Conservation (phyloP, 2,329 filamentous ascomycete genomes). For the Curvularia eragrostidis region DNA sequence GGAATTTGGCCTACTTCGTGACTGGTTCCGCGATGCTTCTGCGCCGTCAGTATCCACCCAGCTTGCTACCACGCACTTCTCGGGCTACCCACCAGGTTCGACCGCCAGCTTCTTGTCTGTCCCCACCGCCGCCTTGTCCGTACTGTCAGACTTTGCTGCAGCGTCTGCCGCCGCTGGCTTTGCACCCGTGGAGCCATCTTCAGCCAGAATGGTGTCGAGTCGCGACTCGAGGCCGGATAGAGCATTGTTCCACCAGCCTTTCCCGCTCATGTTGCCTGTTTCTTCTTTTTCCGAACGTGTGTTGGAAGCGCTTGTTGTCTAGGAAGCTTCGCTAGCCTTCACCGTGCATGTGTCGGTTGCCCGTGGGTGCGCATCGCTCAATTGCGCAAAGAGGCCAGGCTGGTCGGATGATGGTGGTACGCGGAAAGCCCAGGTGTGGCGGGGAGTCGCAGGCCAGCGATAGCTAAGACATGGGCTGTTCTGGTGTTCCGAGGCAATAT, state of each 20-base stretch:
- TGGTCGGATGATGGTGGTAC: constrained; percentile 31
- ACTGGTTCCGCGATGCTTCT: constrained; percentile 68
- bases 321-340: constrained; percentile 31
- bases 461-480: not conserved
- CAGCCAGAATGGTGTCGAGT: constrained; percentile 87
- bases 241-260: constrained; percentile 67
- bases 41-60: constrained; percentile 28
- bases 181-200: constrained; percentile 67
- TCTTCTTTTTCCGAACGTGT: constrained; percentile 1
- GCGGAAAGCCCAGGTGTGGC: constrained; percentile 29
- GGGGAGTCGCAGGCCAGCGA: constrained; percentile 20
- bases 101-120: constrained; percentile 40
- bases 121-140: constrained; percentile 30
- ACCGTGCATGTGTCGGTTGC: constrained; percentile 40
- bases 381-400: constrained; percentile 39
- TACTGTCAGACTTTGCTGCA: constrained; percentile 41
- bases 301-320: constrained; percentile 2
- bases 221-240: constrained; percentile 93
- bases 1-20: constrained; percentile 74
- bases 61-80: not conserved
- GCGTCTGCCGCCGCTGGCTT: constrained; percentile 51
- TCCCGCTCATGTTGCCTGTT: constrained; percentile 36
- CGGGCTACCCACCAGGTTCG: constrained; percentile 42
- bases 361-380: constrained; percentile 41
- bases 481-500: not conserved